Base-by-base conservation (phyloP, 2,329 filamentous ascomycete genomes). In the Alternaria sp. region DNA sequence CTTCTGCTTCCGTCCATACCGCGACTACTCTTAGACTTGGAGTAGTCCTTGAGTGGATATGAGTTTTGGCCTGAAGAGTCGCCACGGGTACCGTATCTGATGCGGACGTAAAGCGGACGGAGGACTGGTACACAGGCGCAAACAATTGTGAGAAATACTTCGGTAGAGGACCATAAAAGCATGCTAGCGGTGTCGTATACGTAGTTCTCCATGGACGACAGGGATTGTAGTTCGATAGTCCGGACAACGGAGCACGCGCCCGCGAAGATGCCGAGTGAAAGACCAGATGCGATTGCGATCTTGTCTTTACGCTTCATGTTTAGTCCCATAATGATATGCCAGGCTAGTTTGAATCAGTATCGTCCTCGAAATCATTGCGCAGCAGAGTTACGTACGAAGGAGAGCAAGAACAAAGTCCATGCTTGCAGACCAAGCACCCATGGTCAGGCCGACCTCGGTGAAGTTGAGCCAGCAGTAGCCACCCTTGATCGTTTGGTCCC, bases 81-180 rank as follows among this genome's bases (percentile, higher is more conserved):
- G 47, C 61, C 64, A 9, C 58, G 62, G 0, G 65, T 66, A 11
- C 72, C 71, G 43, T 72, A 70, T 9, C 49, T 54, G 48, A 74
- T 57, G 39, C 61, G 57, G 7, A 74, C 82, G 2, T 84, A 86
- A 62, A 82, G 78, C 12, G 73, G 73, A 2, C 73, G 71, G 1
- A 76, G 66, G 28, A 74, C 69, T 6, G 85, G 85, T 67, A 86
- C 85, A 74, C 86, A 84, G 59, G 82, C 84, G 28, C 81, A 85
- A 12, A 78, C 81, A 38, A 83, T 81, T 11, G 81, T 83, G 49
- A 84, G 85, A 54, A 80, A 80, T 53, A 83, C 68, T 65, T 82
- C 71, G n/a, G 73, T 75, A 7, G 68, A 69, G 5, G 73, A 75
- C 73, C 72, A 76, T 7, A 76, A 62, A 16, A 75, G 68, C 65